These are phyloP conservation scores for Protomyces gravidus DNA, from an alignment of 1,139 yeast species.

Conservation along the genomic window DNA sequence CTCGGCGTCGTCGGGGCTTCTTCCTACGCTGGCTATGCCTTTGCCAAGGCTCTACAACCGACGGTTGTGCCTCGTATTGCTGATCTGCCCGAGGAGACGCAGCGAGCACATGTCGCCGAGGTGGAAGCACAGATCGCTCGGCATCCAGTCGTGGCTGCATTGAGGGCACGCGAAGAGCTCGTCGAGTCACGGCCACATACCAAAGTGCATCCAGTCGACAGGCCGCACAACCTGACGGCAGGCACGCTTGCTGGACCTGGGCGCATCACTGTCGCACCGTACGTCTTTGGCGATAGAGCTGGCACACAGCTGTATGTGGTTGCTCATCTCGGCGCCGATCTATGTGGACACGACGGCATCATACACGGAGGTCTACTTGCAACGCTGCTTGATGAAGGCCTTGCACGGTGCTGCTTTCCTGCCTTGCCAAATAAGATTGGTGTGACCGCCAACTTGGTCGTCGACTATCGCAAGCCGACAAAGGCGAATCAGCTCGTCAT, in stretches of 20 bases:
- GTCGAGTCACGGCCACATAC: constrained; percentile 34
- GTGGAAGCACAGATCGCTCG: constrained; percentile 13
- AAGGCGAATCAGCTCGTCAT: constrained; percentile 64
- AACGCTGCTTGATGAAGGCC: constrained; percentile 76
- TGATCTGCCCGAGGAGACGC: neutral
- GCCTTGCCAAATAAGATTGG: constrained; percentile 77
- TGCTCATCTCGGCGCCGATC: constrained; percentile 54
- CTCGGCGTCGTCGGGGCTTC: neutral
- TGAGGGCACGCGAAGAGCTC: constrained; percentile 32
- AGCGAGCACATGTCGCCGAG: neutral
- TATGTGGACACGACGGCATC: constrained; percentile 66
- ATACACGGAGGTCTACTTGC: constrained; percentile 86
- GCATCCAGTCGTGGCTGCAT: constrained; percentile 28
- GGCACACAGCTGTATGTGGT: constrained; percentile 30
- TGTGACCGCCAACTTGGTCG: constrained; percentile 75
- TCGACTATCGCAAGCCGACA: constrained; percentile 62
- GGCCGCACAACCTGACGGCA: constrained; percentile 39
- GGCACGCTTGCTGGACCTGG: constrained; percentile 40
- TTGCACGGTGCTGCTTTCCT: constrained; percentile 84
- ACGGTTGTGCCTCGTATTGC: neutral
- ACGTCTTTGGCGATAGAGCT: constrained; percentile 37
- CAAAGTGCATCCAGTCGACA: constrained; percentile 34
- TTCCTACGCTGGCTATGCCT: neutral
- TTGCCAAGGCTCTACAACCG: neutral
- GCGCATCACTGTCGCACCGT: constrained; percentile 40